Evolutionary conservation across 1,284 basidiomycete species (phyloP).

Genomic region (Termitomyces sp.): DNA sequence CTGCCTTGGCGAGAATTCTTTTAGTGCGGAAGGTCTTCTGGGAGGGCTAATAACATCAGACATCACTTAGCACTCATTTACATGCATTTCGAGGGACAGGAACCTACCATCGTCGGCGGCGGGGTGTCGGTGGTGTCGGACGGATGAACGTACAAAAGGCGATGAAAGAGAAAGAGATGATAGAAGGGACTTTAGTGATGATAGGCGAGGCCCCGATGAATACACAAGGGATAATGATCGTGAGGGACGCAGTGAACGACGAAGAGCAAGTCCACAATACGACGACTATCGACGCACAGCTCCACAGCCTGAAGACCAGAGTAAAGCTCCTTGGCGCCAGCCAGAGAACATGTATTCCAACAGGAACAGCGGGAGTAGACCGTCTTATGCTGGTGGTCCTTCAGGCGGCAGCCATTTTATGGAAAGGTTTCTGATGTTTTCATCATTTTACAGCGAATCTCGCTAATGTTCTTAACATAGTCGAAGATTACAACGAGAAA

Average conservation of each 20-base stretch:
- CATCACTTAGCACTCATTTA: slow-evolving; percentile 8
- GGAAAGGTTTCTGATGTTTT: slow-evolving; percentile 43
- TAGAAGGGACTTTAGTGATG: slow-evolving; percentile 11
- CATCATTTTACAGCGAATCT: background rate
- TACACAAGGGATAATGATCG: slow-evolving; percentile 15
- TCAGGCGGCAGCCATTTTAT: slow-evolving; percentile 44
- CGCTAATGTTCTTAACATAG: slow-evolving; percentile 33
- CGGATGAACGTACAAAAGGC: slow-evolving; percentile 14
- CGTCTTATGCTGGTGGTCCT: slow-evolving; percentile 17
- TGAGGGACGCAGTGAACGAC: slow-evolving; percentile 20
- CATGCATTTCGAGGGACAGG: slow-evolving; percentile 4
- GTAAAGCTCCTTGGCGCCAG: slow-evolving; percentile 39
- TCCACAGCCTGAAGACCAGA: slow-evolving; percentile 21
- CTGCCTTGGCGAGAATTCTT: slow-evolving; percentile 94
- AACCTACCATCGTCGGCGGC: slow-evolving; percentile 38
- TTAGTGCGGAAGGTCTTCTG: slow-evolving; percentile 98
- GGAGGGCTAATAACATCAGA: slow-evolving; percentile 65
- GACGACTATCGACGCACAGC: slow-evolving; percentile 37
- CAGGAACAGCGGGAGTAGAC: slow-evolving; percentile 19
- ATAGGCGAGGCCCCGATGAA: slow-evolving; percentile 16
- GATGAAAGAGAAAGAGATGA: slow-evolving; percentile 7
- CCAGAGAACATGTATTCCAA: slow-evolving; percentile 47
- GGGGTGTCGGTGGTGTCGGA: slow-evolving; percentile 27
- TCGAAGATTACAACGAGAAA: slow-evolving; percentile 70
- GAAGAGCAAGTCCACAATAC: slow-evolving; percentile 41